A percentile compares a stretch with the other conserved stretches of the same genome.
Conservation (phyloP, 106 monocot genomes). For the Vanilla planifolia region DNA sequence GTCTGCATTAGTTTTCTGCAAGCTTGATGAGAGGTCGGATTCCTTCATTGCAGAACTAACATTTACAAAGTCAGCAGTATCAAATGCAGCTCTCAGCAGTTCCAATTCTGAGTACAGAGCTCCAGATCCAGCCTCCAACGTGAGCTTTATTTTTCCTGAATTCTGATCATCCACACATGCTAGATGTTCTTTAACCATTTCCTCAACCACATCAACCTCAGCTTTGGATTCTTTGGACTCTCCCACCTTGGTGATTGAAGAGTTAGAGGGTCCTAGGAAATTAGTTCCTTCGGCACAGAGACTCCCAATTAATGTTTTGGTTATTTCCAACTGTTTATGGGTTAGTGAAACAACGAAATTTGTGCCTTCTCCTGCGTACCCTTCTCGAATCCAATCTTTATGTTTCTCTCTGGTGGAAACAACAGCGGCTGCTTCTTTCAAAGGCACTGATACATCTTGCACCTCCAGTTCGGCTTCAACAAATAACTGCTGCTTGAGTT, state of each 20-base stretch:
- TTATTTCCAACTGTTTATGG: constrained; percentile 53
- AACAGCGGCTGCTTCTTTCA: constrained; percentile 38
- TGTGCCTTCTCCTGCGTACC: constrained; percentile 36
- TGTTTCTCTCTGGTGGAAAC: constrained; percentile 42
- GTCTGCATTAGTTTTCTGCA: too few species aligned
- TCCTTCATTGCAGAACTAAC: too few species aligned
- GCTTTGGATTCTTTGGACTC: constrained; percentile 58
- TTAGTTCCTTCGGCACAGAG: constrained; percentile 44
- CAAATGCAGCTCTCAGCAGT: constrained; percentile 33
- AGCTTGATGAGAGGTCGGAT: too few species aligned
- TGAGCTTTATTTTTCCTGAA: not conserved
- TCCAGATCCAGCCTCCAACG: not conserved
- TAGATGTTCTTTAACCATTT: constrained; percentile 32
- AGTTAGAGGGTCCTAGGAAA: constrained; percentile 39
- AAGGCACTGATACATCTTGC: constrained; percentile 17
- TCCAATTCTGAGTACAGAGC: constrained; percentile 18
- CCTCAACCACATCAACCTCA: constrained; percentile 28
- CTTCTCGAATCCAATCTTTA: constrained; percentile 27
- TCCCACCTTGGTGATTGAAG: constrained; percentile 41
- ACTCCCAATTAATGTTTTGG: constrained; percentile 41
- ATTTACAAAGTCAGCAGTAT: constrained; percentile 36
- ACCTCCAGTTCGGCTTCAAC: constrained; percentile 26
- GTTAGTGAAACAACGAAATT: constrained; percentile 31
- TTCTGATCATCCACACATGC: not conserved
- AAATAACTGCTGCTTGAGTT: constrained; percentile 58